Evolutionary conservation across 805 yeast species (phyloP).

Genomic region (Monosporozyma siamensis): DNA sequence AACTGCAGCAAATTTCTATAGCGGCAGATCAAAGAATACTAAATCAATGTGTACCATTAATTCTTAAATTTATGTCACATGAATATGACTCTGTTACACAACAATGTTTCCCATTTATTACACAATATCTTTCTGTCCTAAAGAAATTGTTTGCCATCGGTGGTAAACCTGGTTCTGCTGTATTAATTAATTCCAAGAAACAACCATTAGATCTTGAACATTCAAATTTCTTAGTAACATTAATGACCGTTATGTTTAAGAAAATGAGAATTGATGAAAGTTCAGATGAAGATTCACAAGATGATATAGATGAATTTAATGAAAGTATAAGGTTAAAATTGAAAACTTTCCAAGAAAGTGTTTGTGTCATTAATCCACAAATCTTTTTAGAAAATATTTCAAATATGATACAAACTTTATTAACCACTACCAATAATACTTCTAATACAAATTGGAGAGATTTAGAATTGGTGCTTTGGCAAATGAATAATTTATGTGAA

Average conservation of each 20-base stretch:
- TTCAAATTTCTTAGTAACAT: conserved; percentile 46
- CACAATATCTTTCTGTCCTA: conserved; percentile 60
- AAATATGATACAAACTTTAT: conserved; percentile 41
- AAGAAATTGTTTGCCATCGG: conserved; percentile 42
- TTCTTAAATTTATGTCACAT: conserved; percentile 61
- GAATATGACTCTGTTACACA: conserved; percentile 83
- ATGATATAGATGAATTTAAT: conserved; percentile 63
- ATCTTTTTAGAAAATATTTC: conserved; percentile 54
- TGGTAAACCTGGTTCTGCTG: conserved; percentile 34
- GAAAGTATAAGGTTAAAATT: conserved; percentile 65
- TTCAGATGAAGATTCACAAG: conserved; percentile 66
- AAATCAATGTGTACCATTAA: conserved; percentile 55
- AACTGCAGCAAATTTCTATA: conserved; percentile 27
- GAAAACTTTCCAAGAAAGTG: conserved; percentile 75
- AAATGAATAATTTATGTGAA: conserved; percentile 71
- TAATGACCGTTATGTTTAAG: conserved; percentile 59
- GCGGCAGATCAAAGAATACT: conserved; percentile 43
- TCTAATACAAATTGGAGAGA: conserved; percentile 56
- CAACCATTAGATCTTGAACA: conserved; percentile 31
- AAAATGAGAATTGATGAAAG: conserved; percentile 78
- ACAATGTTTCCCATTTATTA: conserved; percentile 74
- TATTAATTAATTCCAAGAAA: conserved; percentile 29
- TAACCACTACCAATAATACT: conserved; percentile 6
- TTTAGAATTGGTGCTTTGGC: conserved; percentile 78
- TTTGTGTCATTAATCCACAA: conserved; percentile 51